These are phyloP conservation scores for Colletotrichum phormii DNA, from an alignment of 2,329 filamentous ascomycete species.

Conservation along the genomic window DNA sequence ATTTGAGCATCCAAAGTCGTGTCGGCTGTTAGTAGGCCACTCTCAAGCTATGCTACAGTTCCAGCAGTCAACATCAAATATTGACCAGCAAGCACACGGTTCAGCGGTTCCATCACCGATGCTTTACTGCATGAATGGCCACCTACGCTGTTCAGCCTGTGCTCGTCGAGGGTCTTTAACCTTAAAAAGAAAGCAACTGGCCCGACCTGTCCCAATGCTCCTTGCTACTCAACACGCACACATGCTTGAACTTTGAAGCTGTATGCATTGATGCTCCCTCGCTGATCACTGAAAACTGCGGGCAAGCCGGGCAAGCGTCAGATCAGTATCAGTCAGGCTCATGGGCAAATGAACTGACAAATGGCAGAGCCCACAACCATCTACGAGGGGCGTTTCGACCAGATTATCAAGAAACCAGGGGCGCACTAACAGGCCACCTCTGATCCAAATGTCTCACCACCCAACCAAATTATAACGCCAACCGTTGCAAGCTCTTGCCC, in stretches of 20 bases:
- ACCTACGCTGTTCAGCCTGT: background rate
- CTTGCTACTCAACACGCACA: background rate
- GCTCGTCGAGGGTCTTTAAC: background rate
- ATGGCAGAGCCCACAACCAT: background rate
- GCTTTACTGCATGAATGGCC: background rate
- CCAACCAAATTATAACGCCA: constrained; percentile 10
- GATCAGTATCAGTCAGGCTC: background rate
- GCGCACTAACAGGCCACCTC: constrained; percentile 7
- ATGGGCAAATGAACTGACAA: background rate
- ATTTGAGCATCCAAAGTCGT: background rate
- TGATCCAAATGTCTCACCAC: constrained; percentile 21
- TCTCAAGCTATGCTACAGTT: background rate
- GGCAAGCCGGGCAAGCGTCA: background rate
- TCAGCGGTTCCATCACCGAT: constrained; percentile 20
- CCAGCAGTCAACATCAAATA: background rate
- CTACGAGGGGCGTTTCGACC: constrained; percentile 7
- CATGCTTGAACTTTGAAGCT: background rate
- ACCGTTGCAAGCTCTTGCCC: constrained; percentile 20
- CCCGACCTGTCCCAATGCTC: background rate
- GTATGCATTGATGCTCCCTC: constrained; percentile 9
- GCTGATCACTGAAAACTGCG: background rate
- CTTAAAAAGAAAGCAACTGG: background rate
- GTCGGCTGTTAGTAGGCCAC: constrained; percentile 5
- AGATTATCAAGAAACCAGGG: constrained; percentile 15
- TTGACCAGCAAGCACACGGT: constrained; percentile 24